phyloP scores from a whole-genome alignment of 2,329 filamentous ascomycete species.

The Ilyonectria sp. region DNA sequence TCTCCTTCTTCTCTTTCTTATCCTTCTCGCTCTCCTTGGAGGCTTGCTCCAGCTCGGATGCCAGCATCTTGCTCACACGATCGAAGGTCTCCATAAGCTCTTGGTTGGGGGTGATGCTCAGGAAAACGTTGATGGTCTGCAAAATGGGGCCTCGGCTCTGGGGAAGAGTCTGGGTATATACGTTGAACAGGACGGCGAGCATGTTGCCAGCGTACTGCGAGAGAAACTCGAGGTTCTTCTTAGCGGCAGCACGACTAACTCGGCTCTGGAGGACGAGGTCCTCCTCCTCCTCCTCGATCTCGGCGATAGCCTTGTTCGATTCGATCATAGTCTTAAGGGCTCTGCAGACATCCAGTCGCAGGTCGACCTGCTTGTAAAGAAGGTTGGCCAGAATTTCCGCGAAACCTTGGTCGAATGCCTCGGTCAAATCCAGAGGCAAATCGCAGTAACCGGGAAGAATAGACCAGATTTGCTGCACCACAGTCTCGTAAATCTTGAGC shows the following conservation, averaged over 20 bases:
- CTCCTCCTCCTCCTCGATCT: slow-evolving; percentile 77
- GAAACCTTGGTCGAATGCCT: slow-evolving; percentile 88
- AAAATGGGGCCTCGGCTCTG: slow-evolving; percentile 93
- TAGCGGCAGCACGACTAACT: slow-evolving; percentile 81
- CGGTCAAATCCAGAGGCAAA: slow-evolving; percentile 82
- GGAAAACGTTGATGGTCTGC: slow-evolving; percentile 93
- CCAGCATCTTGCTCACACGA: slow-evolving; percentile 88
- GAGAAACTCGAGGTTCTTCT: slow-evolving; percentile 86
- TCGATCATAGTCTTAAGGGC: slow-evolving; percentile 90
- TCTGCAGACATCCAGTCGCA: slow-evolving; percentile 89
- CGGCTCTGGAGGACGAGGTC: slow-evolving; percentile 84
- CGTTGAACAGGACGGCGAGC: slow-evolving; percentile 97
- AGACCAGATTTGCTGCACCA: slow-evolving; percentile 96
- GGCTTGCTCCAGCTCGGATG: slow-evolving; percentile 73
- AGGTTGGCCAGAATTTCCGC: slow-evolving; percentile 93
- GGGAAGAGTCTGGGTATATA: slow-evolving; percentile 96
- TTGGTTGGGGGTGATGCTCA: slow-evolving; percentile 85
- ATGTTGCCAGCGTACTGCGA: slow-evolving; percentile 87
- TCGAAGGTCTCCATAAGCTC: slow-evolving; percentile 92
- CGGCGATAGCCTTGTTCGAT: slow-evolving; percentile 86
- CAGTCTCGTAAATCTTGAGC: slow-evolving; percentile 96
- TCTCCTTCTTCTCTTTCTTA: slow-evolving; percentile 77
- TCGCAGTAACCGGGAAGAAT: slow-evolving; percentile 96
- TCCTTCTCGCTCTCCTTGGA: slow-evolving; percentile 68
- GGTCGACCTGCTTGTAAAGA: slow-evolving; percentile 90